These are phyloP conservation scores for Phanerochaete carnosa DNA, from an alignment of 768 basidiomycete genomes.

Conservation along the genomic window DNA sequence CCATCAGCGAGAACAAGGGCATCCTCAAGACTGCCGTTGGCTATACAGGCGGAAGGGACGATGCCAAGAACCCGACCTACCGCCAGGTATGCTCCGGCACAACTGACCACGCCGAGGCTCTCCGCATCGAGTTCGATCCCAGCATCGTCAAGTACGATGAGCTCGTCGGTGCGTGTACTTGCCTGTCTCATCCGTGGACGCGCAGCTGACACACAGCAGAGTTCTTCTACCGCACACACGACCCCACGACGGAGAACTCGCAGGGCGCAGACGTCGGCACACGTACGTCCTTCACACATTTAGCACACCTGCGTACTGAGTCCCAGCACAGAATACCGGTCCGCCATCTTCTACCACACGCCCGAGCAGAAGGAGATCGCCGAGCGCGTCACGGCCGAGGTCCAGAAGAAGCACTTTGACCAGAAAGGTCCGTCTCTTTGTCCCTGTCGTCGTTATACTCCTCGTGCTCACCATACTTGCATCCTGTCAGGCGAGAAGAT, in stretches of 20 bases:
- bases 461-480: background rate
- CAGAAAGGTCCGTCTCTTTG: slow-evolving; percentile 37
- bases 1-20: slow-evolving; percentile 66
- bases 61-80: slow-evolving; percentile 61
- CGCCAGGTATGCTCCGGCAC: slow-evolving; percentile 70
- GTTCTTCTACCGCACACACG: slow-evolving; percentile 94
- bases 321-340: slow-evolving; percentile 73
- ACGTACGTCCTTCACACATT: slow-evolving; percentile 49
- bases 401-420: slow-evolving; percentile 81
- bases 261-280: slow-evolving; percentile 79
- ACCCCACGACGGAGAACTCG: slow-evolving; percentile 78
- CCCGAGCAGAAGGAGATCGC: slow-evolving; percentile 73
- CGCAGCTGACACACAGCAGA: slow-evolving; percentile 39
- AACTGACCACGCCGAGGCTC: slow-evolving; percentile 88
- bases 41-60: slow-evolving; percentile 69
- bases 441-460: background rate
- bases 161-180: slow-evolving; percentile 66
- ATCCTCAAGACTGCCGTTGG: slow-evolving; percentile 75
- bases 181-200: background rate
- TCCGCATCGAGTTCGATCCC: slow-evolving; percentile 86
- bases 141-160: slow-evolving; percentile 73
- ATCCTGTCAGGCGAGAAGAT: slow-evolving; percentile 71
- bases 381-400: slow-evolving; percentile 72
- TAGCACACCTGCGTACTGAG: background rate
- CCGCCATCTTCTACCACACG: slow-evolving; percentile 81